Percentiles rank a stretch among this genome's conserved stretches.
Conservation (phyloP, 2,329 filamentous ascomycete genomes). For the Alternaria infectoria region DNA sequence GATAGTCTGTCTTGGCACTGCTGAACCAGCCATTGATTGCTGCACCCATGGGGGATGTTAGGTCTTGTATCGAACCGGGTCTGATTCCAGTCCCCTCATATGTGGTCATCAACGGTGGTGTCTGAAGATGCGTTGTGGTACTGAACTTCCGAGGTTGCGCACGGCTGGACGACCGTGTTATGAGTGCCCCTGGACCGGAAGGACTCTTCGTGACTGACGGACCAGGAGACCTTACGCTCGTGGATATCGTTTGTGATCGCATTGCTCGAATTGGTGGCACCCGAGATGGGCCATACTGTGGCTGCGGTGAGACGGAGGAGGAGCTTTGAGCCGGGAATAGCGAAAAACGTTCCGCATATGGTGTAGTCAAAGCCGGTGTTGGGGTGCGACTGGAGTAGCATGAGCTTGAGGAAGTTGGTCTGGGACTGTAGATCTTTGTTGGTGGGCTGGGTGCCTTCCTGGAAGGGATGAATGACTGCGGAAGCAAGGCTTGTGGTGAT, state of each 20-base stretch:
- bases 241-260: not conserved
- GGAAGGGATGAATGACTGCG: conserved; percentile 15
- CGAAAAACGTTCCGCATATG: conserved; percentile 8
- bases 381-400: conserved; percentile 10
- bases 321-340: conserved; percentile 11
- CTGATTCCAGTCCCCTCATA: not conserved
- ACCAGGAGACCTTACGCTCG: not conserved
- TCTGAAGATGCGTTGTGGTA: conserved; percentile 3
- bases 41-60: conserved; percentile 20
- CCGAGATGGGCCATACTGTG: not conserved
- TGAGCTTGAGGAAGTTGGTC: conserved; percentile 4
- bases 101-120: conserved; percentile 2
- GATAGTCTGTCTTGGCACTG: not conserved
- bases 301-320: not conserved
- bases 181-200: not conserved
- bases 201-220: not conserved
- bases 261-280: conserved; percentile 1
- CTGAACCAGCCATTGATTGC: conserved; percentile 22
- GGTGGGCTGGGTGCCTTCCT: conserved; percentile 23
- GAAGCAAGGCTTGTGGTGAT: conserved; percentile 32
- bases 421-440: conserved; percentile 16
- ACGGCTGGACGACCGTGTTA: not conserved
- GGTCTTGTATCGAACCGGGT: conserved; percentile 10
- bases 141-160: conserved; percentile 9
- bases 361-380: conserved; percentile 8